Evolutionary conservation across 805 yeast species (phyloP).

Genomic region (Suhomyces emberorum): DNA sequence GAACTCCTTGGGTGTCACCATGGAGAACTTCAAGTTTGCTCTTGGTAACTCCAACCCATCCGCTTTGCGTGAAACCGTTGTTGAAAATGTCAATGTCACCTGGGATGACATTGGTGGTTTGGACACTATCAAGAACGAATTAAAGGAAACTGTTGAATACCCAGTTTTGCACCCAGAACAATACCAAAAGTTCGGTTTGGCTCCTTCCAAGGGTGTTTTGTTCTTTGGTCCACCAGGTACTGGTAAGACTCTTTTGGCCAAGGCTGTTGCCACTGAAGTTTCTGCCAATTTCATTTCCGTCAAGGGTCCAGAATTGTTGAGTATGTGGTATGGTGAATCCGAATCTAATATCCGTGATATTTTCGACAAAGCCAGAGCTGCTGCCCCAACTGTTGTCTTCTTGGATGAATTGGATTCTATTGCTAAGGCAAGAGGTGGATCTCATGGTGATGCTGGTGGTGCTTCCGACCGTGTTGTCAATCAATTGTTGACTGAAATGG

Average conservation of each 20-base stretch:
- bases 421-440: slow-evolving; percentile 94
- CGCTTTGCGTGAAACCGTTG: slow-evolving; percentile 98
- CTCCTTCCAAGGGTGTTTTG: slow-evolving; percentile 97
- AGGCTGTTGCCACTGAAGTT: slow-evolving; percentile 99
- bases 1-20: slow-evolving; percentile 94
- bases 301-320: slow-evolving; percentile 92
- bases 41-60: slow-evolving; percentile 98
- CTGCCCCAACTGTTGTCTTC: slow-evolving; percentile 98
- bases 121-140: slow-evolving; percentile 92
- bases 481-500: slow-evolving; percentile 96
- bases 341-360: slow-evolving; percentile 97
- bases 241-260: slow-evolving; percentile 96
- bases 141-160: slow-evolving; percentile 98
- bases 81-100: slow-evolving; percentile 95
- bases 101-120: slow-evolving; percentile 99
- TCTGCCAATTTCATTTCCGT: slow-evolving; percentile 97
- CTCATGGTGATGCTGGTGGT: slow-evolving; percentile 87
- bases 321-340: slow-evolving; percentile 99
- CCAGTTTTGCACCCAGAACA: slow-evolving; percentile 99
- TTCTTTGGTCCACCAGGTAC: slow-evolving; percentile 99
- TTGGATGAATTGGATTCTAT: slow-evolving; percentile 97
- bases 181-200: slow-evolving; percentile 94
- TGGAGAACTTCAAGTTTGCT: slow-evolving; percentile 98
- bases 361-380: slow-evolving; percentile 97
- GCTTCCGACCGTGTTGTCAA: slow-evolving; percentile 96